Conservation (phyloP, 352 stramenopile species). For the Phytopythium aichiense region DNA sequence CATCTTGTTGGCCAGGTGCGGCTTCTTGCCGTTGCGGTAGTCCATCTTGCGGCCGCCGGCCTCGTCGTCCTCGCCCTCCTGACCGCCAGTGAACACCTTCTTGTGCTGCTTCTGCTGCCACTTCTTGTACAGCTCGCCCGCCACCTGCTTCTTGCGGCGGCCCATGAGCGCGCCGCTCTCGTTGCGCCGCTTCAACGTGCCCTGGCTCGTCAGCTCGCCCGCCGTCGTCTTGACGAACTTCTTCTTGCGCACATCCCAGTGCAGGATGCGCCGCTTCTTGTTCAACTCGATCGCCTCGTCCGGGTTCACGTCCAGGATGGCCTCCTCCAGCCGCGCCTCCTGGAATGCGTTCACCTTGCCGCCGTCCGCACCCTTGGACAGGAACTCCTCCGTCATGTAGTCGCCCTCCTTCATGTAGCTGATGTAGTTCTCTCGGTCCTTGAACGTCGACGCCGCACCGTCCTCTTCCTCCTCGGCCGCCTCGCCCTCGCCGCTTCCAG, state of each 20-base stretch:
- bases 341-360: conserved; percentile 78
- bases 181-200: conserved; percentile 83
- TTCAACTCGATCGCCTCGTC: conserved; percentile 98
- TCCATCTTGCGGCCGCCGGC: conserved; percentile 44
- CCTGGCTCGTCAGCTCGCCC: conserved; percentile 82
- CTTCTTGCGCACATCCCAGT: conserved; percentile 99
- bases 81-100: conserved; percentile 63
- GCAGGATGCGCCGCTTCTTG: conserved; percentile 96
- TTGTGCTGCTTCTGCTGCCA: conserved; percentile 92
- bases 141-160: conserved; percentile 82
- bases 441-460: conserved; percentile 36
- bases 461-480: conserved; percentile 25
- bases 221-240: conserved; percentile 94
- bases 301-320: conserved; percentile 97
- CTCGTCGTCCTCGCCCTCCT: conserved; percentile 65
- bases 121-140: conserved; percentile 93
- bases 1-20: conserved; percentile 33
- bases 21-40: conserved; percentile 81
- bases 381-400: conserved; percentile 68
- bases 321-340: conserved; percentile 91
- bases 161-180: conserved; percentile 56
- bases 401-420: conserved; percentile 79
- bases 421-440: conserved; percentile 86
- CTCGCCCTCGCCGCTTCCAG: conserved; percentile 9
- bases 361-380: conserved; percentile 67